Percentiles rank a stretch among this genome's conserved stretches.
Conservation (phyloP, 2,329 filamentous ascomycete species). For the Monascus ruber region DNA sequence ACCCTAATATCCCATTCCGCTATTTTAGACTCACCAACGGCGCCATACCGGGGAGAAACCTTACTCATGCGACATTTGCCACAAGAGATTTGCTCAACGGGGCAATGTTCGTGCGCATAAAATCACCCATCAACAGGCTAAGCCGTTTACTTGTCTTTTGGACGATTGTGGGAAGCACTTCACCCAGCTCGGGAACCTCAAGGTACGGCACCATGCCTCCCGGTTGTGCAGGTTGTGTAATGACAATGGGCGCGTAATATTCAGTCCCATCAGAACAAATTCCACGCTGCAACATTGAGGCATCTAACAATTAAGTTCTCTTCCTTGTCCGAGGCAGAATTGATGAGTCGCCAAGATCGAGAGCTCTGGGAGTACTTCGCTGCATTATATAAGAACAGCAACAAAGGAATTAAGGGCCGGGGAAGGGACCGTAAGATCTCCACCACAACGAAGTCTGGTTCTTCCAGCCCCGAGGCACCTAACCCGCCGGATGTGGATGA, state of each 20-base stretch:
- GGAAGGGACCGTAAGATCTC: constrained; percentile 59
- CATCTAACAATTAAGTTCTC: constrained; percentile 61
- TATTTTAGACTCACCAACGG: constrained; percentile 63
- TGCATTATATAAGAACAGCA: constrained; percentile 88
- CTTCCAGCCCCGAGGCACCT: constrained; percentile 4
- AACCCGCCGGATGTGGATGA: constrained; percentile 14
- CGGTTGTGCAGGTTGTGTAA: not conserved
- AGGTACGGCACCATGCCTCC: constrained; percentile 43
- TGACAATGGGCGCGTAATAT: constrained; percentile 6
- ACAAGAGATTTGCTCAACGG: constrained; percentile 71
- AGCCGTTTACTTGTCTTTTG: constrained; percentile 69
- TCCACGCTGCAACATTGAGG: constrained; percentile 65
- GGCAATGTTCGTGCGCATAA: constrained; percentile 78
- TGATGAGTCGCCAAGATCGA: constrained; percentile 56
- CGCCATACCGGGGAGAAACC: constrained; percentile 81
- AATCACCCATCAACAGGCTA: constrained; percentile 65
- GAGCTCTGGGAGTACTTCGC: constrained; percentile 78
- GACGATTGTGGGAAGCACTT: constrained; percentile 81
- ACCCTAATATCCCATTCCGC: not conserved
- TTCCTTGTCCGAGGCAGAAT: constrained; percentile 47
- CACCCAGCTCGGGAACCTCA: constrained; percentile 82
- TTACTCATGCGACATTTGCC: constrained; percentile 67
- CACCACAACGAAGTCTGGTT: constrained; percentile 15
- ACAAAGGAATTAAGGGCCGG: constrained; percentile 95
- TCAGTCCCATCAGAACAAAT: constrained; percentile 86